These are phyloP conservation scores for Trichophyton simii DNA, from an alignment of 2,329 filamentous ascomycete genomes.

Conservation along the genomic window DNA sequence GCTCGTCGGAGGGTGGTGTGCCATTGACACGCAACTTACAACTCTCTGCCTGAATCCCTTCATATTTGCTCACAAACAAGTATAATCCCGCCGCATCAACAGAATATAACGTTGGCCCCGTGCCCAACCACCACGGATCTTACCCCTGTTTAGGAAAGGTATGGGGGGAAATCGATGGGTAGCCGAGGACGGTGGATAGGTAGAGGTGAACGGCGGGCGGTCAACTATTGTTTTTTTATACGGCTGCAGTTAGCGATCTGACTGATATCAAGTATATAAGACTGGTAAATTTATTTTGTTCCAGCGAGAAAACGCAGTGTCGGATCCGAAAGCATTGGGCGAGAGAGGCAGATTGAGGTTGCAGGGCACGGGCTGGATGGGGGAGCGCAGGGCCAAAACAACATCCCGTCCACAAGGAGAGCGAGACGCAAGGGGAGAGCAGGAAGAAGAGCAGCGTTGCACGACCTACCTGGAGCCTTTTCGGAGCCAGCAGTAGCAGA, in stretches of 20 bases:
- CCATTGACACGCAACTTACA: slow-evolving; percentile 48
- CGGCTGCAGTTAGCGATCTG: neutral
- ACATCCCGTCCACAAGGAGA: neutral
- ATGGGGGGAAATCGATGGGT: neutral
- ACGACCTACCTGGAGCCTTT: neutral
- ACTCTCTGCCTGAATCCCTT: slow-evolving; percentile 96
- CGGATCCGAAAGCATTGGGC: neutral
- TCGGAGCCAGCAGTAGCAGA: neutral
- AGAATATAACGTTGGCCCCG: neutral
- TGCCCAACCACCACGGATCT: slow-evolving; percentile 11
- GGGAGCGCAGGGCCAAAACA: neutral
- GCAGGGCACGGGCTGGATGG: neutral
- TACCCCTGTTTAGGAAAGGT: slow-evolving; percentile 6
- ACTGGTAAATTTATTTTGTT: neutral
- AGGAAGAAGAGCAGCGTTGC: neutral
- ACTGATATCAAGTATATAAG: neutral
- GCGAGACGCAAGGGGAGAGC: neutral
- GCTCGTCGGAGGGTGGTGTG: neutral
- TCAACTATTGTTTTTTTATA: neutral
- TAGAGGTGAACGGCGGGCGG: neutral
- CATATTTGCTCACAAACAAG: slow-evolving; percentile 51
- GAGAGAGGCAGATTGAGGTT: neutral
- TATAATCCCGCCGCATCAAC: slow-evolving; percentile 17
- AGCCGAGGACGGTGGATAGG: neutral
- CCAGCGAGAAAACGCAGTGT: neutral